A percentile compares a stretch with the other conserved stretches of the same genome.
phyloP scores from a whole-genome alignment of 2,329 filamentous ascomycete species.

The Cladophialophora exuberans region DNA sequence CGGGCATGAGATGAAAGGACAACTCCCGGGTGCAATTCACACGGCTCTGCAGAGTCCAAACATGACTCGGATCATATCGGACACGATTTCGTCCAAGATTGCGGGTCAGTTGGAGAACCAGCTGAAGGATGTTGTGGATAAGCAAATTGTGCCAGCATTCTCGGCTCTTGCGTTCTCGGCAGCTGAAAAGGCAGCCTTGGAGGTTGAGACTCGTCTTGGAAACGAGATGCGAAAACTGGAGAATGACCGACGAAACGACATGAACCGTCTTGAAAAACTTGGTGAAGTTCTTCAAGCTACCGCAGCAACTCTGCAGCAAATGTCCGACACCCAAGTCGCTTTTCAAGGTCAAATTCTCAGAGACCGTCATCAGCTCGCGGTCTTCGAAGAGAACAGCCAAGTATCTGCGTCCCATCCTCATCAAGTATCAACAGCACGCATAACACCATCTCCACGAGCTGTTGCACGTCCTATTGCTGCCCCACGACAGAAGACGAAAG shows the following conservation, averaged over 20 bases:
- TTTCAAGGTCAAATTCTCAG: conserved; percentile 47
- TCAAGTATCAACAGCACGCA: conserved; percentile 26
- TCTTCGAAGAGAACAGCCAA: conserved; percentile 33
- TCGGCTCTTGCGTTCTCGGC: conserved; percentile 66
- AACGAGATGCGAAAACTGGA: conserved; percentile 58
- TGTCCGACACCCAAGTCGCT: conserved; percentile 46
- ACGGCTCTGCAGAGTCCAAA: conserved; percentile 74
- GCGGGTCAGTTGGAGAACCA: conserved; percentile 70
- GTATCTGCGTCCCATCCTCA: conserved; percentile 34
- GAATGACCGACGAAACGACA: conserved; percentile 55
- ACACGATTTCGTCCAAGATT: conserved; percentile 70
- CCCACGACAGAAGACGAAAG: conserved; percentile 31
- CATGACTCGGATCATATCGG: conserved; percentile 71
- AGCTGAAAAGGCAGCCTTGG: conserved; percentile 67
- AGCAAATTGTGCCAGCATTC: conserved; percentile 68
- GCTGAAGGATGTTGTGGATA: conserved; percentile 63
- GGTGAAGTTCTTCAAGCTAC: conserved; percentile 55
- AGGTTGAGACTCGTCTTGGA: conserved; percentile 66
- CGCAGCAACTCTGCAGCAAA: conserved; percentile 56
- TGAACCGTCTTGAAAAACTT: conserved; percentile 64
- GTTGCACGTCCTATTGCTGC: conserved; percentile 22
- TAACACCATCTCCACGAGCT: conserved; percentile 32
- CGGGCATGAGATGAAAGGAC: conserved; percentile 72
- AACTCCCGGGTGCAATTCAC: conserved; percentile 68
- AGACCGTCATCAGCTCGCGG: conserved; percentile 29